A percentile compares a stretch with the other conserved stretches of the same genome.
Evolutionary conservation across 495 filamentous ascomycete genomes (phyloP).

Genomic region (Pyronema omphalodes): DNA sequence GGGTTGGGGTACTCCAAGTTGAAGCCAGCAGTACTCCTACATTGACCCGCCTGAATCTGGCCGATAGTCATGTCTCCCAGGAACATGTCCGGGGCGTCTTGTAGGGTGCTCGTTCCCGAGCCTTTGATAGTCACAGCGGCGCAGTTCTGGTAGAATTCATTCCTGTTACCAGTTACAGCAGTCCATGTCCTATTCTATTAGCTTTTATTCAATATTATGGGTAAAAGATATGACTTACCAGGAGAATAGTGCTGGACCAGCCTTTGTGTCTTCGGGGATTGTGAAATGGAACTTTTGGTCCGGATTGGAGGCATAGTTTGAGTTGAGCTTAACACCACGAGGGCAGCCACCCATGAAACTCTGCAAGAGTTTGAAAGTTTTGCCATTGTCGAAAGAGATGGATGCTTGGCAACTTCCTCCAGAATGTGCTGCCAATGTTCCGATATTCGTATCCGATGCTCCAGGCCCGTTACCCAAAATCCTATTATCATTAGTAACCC

Average conservation of each 20-base stretch:
- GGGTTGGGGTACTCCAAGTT: constrained; percentile 14
- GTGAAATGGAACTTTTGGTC: constrained; percentile 30
- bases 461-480: constrained; percentile 28
- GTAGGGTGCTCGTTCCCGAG: constrained; percentile 17
- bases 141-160: constrained; percentile 38
- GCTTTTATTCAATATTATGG: constrained; percentile 16
- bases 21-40: constrained; percentile 12
- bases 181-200: constrained; percentile 16
- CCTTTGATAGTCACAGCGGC: constrained; percentile 30
- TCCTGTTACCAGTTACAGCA: constrained; percentile 30
- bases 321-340: constrained; percentile 7
- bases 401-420: constrained; percentile 33
- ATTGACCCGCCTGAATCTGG: constrained; percentile 12
- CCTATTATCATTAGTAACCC: constrained; percentile 24
- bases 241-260: constrained; percentile 28
- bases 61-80: constrained; percentile 32
- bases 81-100: constrained; percentile 32
- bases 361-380: constrained; percentile 27
- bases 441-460: constrained; percentile 8
- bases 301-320: constrained; percentile 20
- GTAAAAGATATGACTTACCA: constrained; percentile 21
- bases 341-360: constrained; percentile 30
- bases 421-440: constrained; percentile 25
- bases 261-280: constrained; percentile 29
- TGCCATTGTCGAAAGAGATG: constrained; percentile 27